Evolutionary conservation across 2,329 filamentous ascomycete species (phyloP).

Genomic region (Penicillium sp.): DNA sequence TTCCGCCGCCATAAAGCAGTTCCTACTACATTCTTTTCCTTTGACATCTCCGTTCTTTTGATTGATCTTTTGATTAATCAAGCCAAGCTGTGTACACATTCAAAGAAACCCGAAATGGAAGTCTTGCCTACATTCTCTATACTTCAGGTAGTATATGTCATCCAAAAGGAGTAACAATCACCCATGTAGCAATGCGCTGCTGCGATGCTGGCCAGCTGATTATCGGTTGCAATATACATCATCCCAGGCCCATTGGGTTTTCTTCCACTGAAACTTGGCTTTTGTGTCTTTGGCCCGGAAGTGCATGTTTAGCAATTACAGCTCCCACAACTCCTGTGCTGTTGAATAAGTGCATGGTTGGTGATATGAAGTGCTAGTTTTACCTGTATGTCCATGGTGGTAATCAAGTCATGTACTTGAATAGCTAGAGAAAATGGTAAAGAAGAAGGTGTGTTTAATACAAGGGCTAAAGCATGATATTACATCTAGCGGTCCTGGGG

Average conservation of each 20-base stretch:
- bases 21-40: background rate
- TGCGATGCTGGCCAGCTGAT: background rate
- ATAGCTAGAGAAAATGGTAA: background rate
- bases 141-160: background rate
- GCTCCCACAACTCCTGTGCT: too few relatives aligned
- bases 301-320: too few relatives aligned
- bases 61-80: background rate
- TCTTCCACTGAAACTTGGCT: too few relatives aligned
- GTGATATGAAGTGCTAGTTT: too few relatives aligned
- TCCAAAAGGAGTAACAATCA: background rate
- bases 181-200: background rate
- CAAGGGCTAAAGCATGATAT: background rate
- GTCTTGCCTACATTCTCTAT: background rate
- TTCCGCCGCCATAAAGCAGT: too few relatives aligned
- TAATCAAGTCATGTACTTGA: too few relatives aligned
- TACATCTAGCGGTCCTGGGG: background rate
- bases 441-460: too few relatives aligned
- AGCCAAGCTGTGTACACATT: background rate
- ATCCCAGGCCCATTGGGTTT: too few relatives aligned
- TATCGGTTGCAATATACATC: too few relatives aligned
- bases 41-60: background rate
- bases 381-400: too few relatives aligned
- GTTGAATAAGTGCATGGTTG: too few relatives aligned
- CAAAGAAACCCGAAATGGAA: background rate
- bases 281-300: too few relatives aligned